Base-by-base conservation (phyloP, 495 filamentous ascomycete species). In the Alectoria sarmentosa region DNA sequence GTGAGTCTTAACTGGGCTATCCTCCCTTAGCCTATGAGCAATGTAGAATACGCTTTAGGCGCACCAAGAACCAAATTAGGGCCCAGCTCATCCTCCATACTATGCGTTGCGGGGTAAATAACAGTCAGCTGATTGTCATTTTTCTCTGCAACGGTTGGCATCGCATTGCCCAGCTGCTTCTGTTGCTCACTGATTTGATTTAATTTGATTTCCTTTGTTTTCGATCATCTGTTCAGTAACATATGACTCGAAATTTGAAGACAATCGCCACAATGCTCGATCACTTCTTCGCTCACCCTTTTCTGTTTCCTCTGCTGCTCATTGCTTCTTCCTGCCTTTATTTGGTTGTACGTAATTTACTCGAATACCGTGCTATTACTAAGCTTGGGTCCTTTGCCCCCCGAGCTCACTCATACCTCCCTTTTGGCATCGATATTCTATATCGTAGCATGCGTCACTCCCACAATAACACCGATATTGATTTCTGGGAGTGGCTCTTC, bases 401-500 rank as follows among this genome's bases (percentile, higher is more conserved):
- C 0, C 11, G 1, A 15, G 62, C 61, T 8, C 61, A 41, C 37
- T 48, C 44, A 6, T 57, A 55, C 36, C 55, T 64, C 17, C 66
- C 66, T 6, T 48, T 64, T 30, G 66, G 66, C 39, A 37, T 56
- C 46, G 62, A 61, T 41, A 56, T 66, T 21, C 37, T 52, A 55
- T 54, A 32, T 52, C 48, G 38, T 23, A 21, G 26, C 32, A 69
- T 89, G 21, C 65, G 72, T n/a, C 76, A 80, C 41, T 79, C 82
- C 21, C 75, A 76, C 62, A 70, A 72, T 0, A 68, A 89, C 69
- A 69, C 76, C 38, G 86, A 86, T 65, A 71, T 87, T 21, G 79
- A 85, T 60, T 76, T 82, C 60, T 96, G 89, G 86, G 61, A 75
- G 11, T 46, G 71, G 10, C 72, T 80, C 39, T 82, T 91, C 65